These are phyloP conservation scores for Asterella californica DNA, from an alignment of 225 moss, liverwort and hornwort species.

Conservation along the genomic window DNA sequence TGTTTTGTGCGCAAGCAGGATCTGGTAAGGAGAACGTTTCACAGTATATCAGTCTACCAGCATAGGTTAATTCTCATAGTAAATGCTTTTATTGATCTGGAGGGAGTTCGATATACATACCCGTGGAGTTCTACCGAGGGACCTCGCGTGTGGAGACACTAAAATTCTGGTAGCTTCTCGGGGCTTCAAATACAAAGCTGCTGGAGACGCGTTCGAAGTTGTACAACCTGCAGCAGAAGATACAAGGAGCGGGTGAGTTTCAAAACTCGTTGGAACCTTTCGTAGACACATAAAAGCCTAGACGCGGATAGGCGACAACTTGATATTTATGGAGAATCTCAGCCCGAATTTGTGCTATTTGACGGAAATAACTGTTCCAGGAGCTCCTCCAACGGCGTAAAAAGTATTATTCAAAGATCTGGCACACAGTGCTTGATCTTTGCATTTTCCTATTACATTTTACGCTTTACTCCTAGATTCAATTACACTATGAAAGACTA, in stretches of 20 bases:
- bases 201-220: background rate
- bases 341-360: no score
- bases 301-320: no score
- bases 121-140: background rate
- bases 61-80: background rate
- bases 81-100: background rate
- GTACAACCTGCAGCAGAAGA: background rate
- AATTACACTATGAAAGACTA: background rate
- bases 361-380: background rate
- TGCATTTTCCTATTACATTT: no score
- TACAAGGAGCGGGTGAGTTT: background rate
- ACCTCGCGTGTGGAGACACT: background rate
- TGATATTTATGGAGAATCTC: no score
- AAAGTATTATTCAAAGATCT: background rate
- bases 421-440: no score
- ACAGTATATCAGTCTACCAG: background rate
- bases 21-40: background rate
- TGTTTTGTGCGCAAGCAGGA: background rate
- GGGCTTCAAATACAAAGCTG: background rate
- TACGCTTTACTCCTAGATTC: no score
- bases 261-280: no score
- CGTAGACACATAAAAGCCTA: no score
- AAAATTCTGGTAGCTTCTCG: background rate
- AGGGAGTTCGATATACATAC: background rate
- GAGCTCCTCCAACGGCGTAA: background rate